Conservation (phyloP, 345 rosid genomes). For the Abelmoschus esculentus region DNA sequence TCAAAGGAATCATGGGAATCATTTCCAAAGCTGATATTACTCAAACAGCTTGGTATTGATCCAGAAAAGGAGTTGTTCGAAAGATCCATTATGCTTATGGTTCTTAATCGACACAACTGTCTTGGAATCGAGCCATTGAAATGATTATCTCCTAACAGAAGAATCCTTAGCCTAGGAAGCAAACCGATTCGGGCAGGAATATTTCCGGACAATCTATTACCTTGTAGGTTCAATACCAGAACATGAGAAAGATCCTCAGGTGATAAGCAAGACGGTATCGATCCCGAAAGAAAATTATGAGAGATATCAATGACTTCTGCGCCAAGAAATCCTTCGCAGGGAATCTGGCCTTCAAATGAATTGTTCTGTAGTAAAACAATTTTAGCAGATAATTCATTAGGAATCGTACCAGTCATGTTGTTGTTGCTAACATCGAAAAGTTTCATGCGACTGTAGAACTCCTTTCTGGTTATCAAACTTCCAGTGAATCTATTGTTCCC, state of each 20-base stretch:
- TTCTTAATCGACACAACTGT: not conserved
- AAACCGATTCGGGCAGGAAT: not conserved
- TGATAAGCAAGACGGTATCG: not conserved
- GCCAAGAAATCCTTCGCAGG: not conserved
- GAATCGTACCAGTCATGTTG: slow-evolving; percentile 6
- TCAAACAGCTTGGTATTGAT: not conserved
- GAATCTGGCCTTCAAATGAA: not conserved
- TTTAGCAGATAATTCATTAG: not conserved
- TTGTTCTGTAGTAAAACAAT: not conserved
- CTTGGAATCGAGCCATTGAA: not conserved
- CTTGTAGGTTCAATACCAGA: not conserved
- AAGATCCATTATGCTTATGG: not conserved
- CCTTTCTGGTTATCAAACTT: not conserved
- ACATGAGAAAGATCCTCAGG: not conserved
- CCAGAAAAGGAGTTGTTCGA: not conserved
- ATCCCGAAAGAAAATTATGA: not conserved
- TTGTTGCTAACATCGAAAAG: slow-evolving; percentile 17
- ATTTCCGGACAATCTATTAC: not conserved
- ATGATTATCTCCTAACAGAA: not conserved
- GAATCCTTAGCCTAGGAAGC: not conserved
- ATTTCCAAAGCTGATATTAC: not conserved
- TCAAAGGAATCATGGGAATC: not conserved
- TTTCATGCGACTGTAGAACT: not conserved
- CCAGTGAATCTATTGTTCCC: not conserved
- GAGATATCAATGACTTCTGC: not conserved